Evolutionary conservation across 495 filamentous ascomycete species (phyloP), one percentile per base, ranked within the genome.

Genomic region (Elaphomyces granulatus): DNA sequence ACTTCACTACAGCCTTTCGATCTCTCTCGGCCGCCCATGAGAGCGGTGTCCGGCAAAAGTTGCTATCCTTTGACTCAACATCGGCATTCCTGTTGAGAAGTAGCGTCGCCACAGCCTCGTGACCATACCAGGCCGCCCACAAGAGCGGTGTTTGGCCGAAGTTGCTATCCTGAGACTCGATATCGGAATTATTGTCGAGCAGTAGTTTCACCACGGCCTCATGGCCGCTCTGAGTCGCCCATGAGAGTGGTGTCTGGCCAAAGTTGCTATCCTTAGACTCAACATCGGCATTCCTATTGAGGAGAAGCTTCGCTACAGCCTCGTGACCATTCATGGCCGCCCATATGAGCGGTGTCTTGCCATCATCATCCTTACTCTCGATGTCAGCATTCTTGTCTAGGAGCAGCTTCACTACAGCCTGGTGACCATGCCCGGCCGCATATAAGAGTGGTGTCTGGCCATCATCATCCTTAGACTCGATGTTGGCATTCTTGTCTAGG

Each of bases 11-110:
- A 8, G 40, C 52, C 23, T 55, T 43, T 37, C 67, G 52, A 8
- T 61, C 65, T 12, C 43, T 42, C 36, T 40, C 43, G 15, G 58
- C 58, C 14, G 64, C 65, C 45, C 40, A 58, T 7, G 48, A 58
- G 19, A 70, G 49, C 17, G 63, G 21, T 10, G 47, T 49, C 15
- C 14, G 23, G n/a, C 31, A 19, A 26, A 30, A 7, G n/a, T n/a
- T n/a, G 7, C 8, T 20, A 30, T 47, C 38, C 17, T 14, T 30
- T 20, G 40, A 28, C 17, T 45, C 41, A 17, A 44, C 16, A 16
- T 51, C 37, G 16, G 44, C 44, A 34, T 39, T 31, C 12, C 34
- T 44, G 15, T 37, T 40, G 15, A 48, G 40, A 18, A 55, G 38
- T 15, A 51, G 28, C 30, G 45, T 41, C 15, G 55, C 48, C 20